Evolutionary conservation across 2,329 filamentous ascomycete species (phyloP), one percentile per base, ranked within the genome.

Genomic region (Thielaviopsis populi): DNA sequence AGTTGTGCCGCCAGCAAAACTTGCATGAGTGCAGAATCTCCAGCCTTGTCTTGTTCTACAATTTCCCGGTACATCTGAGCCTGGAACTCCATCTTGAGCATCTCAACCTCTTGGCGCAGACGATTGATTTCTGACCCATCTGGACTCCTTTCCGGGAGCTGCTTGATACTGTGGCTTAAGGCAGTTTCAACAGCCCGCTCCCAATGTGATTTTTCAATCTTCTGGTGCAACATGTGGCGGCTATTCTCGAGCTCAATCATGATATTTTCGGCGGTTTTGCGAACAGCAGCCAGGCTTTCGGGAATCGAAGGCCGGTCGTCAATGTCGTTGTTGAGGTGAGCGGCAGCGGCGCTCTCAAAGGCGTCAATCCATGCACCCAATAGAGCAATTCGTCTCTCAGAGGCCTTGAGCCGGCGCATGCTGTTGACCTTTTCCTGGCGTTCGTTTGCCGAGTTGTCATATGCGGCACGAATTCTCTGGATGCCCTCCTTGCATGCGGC

Each of bases 351-450:
- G 1, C 81, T 79, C 67, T 97, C 92, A 69, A 97, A 99, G 1
- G 91, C 90, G 0, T 88, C 88, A 64, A 96, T 87, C 94, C 94
- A 99, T 1, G 87, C 86, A 2, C 88, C 91, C n/a, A 99, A 79
- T 66, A 95, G 79, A 6, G 84, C 81, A 67, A 96, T 95, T 17
- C 94, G 84, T 68, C 90, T 83, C 75, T 96, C 90, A 40, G 96
- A 84, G 63, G 88, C 84, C 69, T 87, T 85, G 66, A 95, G 76
- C 69, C 88, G 90, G 76, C 89, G 89, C 84, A 95, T 89, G 70
- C 85, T 85, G 66, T 78, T 83, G 53, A 88, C 78, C 69, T 88
- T 89, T 67, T 96, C 91, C 70, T 87, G 84, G 60, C 94, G 82
- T 72, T 97, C 90, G 0, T 80, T 70, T 2, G 82, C 78, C 0